Percentiles rank a stretch among this genome's conserved stretches.
phyloP scores from a whole-genome alignment of 1,139 yeast species.

The Suhomyces coccinellae region DNA sequence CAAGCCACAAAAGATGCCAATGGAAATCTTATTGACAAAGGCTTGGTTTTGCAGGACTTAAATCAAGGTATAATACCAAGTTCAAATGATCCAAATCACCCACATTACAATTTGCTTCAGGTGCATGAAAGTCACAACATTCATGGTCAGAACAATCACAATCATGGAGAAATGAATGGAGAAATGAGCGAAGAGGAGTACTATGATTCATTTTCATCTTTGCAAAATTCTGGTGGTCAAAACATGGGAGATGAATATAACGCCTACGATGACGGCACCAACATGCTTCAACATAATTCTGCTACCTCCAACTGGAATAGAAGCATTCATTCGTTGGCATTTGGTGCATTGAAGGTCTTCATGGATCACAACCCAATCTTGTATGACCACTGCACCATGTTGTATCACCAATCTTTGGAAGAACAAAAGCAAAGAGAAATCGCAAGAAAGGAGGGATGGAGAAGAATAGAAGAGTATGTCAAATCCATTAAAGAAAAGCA shows the following conservation, averaged over 20 bases:
- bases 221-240: slow-evolving; percentile 27
- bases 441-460: slow-evolving; percentile 75
- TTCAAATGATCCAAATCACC: slow-evolving; percentile 20
- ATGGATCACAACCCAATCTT: slow-evolving; percentile 91
- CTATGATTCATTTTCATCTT: slow-evolving; percentile 43
- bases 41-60: slow-evolving; percentile 32
- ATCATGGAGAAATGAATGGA: slow-evolving; percentile 18
- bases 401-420: slow-evolving; percentile 74
- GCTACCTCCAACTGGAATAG: slow-evolving; percentile 77
- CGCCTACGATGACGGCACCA: slow-evolving; percentile 19
- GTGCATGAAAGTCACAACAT: slow-evolving; percentile 11
- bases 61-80: slow-evolving; percentile 22
- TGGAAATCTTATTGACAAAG: slow-evolving; percentile 46
- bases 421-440: slow-evolving; percentile 63
- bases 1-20: slow-evolving; percentile 46
- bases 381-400: slow-evolving; percentile 87
- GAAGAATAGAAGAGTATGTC: slow-evolving; percentile 65
- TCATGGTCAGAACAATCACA: slow-evolving; percentile 6
- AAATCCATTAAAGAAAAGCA: slow-evolving; percentile 24
- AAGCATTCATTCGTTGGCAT: slow-evolving; percentile 87
- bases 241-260: slow-evolving; percentile 17
- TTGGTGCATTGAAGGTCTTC: slow-evolving; percentile 86
- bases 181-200: slow-evolving; percentile 49
- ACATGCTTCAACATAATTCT: slow-evolving; percentile 37
- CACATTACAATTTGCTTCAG: slow-evolving; percentile 20